Conservation (phyloP, 306 rosid genomes). For the Begonia loranthoides region DNA sequence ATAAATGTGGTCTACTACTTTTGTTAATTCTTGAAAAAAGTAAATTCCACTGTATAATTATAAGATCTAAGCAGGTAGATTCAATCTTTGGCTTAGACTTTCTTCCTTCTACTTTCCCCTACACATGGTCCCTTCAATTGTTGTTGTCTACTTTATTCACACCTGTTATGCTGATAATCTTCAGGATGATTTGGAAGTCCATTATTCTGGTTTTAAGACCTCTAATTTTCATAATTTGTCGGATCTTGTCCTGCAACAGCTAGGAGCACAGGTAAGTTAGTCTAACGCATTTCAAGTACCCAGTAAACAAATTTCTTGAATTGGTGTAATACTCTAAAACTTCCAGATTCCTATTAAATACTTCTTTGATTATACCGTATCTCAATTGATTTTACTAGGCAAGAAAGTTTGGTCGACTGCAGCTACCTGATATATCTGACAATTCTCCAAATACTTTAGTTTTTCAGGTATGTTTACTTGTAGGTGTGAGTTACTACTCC, state of each 20-base stretch:
- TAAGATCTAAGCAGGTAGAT: no score
- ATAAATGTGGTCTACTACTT: no score
- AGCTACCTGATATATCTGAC: conserved; percentile 64
- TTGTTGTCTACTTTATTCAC: no score
- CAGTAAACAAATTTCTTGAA: no score
- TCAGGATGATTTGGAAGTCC: conserved; percentile 74
- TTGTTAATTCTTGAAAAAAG: no score
- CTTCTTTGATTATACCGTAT: conserved; percentile 8
- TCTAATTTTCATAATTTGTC: conserved; percentile 84
- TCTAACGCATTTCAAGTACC: no score
- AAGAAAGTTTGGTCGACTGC: conserved; percentile 44
- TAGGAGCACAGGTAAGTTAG: conserved; percentile 57
- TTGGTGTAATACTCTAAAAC: neutral
- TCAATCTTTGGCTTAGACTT: no score
- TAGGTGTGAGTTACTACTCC: neutral
- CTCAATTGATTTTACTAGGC: conserved; percentile 25
- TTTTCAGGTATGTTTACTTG: conserved; percentile 55
- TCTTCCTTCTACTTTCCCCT: no score
- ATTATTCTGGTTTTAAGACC: conserved; percentile 71
- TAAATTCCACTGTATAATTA: no score
- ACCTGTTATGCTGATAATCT: neutral
- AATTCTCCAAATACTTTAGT: conserved; percentile 59
- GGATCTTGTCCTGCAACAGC: conserved; percentile 66
- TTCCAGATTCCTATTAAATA: neutral
- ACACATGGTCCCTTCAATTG: no score